These are phyloP conservation scores for Afroboletus lepidellus DNA, from an alignment of 1,284 basidiomycete genomes.

Conservation along the genomic window DNA sequence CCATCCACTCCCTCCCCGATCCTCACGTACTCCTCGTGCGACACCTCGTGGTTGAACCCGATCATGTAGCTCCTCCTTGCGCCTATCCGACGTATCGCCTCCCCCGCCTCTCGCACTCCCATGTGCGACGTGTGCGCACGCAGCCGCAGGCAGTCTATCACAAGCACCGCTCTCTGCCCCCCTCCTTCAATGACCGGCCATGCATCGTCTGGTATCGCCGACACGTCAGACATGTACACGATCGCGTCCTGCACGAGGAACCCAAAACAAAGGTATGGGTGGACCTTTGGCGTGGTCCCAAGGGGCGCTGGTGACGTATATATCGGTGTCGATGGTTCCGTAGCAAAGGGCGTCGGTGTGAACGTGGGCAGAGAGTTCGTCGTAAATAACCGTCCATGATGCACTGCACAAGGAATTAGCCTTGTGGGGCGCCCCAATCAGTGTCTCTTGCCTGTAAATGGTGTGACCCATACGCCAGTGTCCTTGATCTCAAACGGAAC, in stretches of 20 bases:
- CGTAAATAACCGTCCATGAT: conserved; percentile 63
- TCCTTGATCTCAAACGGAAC: conserved; percentile 63
- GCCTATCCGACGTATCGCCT: conserved; percentile 50
- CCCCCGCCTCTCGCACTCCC: conserved; percentile 60
- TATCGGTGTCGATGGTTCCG: conserved; percentile 41
- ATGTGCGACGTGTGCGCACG: conserved; percentile 68
- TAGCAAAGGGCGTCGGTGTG: conserved; percentile 33
- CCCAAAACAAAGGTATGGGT: conserved; percentile 71
- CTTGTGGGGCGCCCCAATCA: too few relatives aligned
- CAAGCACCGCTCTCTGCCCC: conserved; percentile 50
- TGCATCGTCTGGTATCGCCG: conserved; percentile 65
- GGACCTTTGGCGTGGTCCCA: conserved; percentile 24
- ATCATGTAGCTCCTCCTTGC: conserved; percentile 64
- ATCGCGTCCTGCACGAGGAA: conserved; percentile 67
- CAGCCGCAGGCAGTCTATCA: conserved; percentile 72
- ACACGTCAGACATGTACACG: conserved; percentile 75
- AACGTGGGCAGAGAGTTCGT: conserved; percentile 38
- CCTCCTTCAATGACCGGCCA: conserved; percentile 52
- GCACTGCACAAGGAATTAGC: conserved; percentile 48
- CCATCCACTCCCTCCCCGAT: conserved; percentile 51
- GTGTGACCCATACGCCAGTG: conserved; percentile 62
- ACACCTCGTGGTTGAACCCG: conserved; percentile 70
- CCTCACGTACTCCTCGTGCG: conserved; percentile 65
- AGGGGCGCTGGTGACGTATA: conserved; percentile 9
- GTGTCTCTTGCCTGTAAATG: conserved; percentile 56